These are phyloP conservation scores for Boletellus deceptivus DNA, from an alignment of 1,284 basidiomycete genomes.

Conservation along the genomic window DNA sequence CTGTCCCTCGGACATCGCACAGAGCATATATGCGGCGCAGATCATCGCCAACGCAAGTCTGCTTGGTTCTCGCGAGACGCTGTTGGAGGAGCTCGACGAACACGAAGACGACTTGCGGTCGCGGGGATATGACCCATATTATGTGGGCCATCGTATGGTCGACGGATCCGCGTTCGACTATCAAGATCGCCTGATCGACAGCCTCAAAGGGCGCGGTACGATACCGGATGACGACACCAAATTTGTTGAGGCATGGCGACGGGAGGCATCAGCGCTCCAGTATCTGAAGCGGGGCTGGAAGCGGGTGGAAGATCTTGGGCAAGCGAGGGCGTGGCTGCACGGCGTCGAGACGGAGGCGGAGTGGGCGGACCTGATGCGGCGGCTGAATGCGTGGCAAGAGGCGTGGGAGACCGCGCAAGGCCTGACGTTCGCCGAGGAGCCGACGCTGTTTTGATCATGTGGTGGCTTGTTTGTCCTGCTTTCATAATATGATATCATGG, in stretches of 20 bases:
- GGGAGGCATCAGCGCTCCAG: slow-evolving; percentile 34
- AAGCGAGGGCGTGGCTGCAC: slow-evolving; percentile 36
- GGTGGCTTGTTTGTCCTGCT: no score
- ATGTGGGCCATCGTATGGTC: slow-evolving; percentile 47
- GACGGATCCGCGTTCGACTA: slow-evolving; percentile 44
- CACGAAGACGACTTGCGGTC: slow-evolving; percentile 40
- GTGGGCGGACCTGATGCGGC: slow-evolving; percentile 49
- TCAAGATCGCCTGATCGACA: slow-evolving; percentile 46
- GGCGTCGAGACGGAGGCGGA: slow-evolving; percentile 41
- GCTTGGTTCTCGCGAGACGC: slow-evolving; percentile 39
- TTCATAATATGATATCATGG: no score
- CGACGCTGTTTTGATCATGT: slow-evolving; percentile 3
- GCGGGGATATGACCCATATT: slow-evolving; percentile 47
- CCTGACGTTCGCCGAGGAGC: slow-evolving; percentile 11
- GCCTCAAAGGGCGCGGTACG: slow-evolving; percentile 41
- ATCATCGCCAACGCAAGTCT: slow-evolving; percentile 42
- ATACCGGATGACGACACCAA: slow-evolving; percentile 42
- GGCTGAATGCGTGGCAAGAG: slow-evolving; percentile 47
- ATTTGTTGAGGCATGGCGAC: slow-evolving; percentile 51
- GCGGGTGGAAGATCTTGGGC: slow-evolving; percentile 41
- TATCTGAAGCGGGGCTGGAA: slow-evolving; percentile 46
- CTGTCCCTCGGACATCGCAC: slow-evolving; percentile 51
- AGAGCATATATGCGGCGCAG: slow-evolving; percentile 47
- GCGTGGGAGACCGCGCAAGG: slow-evolving; percentile 39
- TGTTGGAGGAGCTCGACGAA: slow-evolving; percentile 41